Percentiles rank a stretch among this genome's conserved stretches.
Evolutionary conservation across 2,329 filamentous ascomycete genomes (phyloP).

Genomic region (Lasiodiplodia hormozganensis): DNA sequence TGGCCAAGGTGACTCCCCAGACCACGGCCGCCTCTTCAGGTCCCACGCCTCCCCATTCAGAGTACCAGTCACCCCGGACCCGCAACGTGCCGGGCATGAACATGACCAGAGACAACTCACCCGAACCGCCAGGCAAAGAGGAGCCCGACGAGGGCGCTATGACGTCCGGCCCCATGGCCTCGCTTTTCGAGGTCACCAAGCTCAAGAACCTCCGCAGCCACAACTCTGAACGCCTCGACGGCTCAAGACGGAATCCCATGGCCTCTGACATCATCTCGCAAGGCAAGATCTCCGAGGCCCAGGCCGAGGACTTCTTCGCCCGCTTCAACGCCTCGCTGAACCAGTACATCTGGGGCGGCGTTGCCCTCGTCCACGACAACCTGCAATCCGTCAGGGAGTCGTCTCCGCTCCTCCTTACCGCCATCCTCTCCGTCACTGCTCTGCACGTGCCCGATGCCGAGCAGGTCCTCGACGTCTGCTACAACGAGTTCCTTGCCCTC

Average conservation of each 20-base stretch:
- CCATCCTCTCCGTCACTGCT: slow-evolving; percentile 41
- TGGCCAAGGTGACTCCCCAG: slow-evolving; percentile 20
- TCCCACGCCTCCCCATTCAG: slow-evolving; percentile 38
- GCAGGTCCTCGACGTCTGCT: slow-evolving; percentile 41
- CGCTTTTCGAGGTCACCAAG: slow-evolving; percentile 43
- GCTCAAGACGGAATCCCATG: slow-evolving; percentile 33
- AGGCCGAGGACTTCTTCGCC: slow-evolving; percentile 42
- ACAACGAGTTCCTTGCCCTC: slow-evolving; percentile 42
- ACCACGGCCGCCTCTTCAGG: slow-evolving; percentile 22
- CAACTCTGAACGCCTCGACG: slow-evolving; percentile 36
- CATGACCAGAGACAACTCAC: slow-evolving; percentile 44
- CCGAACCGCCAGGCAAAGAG: slow-evolving; percentile 34
- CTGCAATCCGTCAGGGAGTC: slow-evolving; percentile 40
- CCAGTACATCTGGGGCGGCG: slow-evolving; percentile 43
- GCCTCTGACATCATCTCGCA: slow-evolving; percentile 44
- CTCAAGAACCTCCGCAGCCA: slow-evolving; percentile 43
- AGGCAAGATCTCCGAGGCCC: slow-evolving; percentile 37
- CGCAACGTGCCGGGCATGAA: slow-evolving; percentile 41
- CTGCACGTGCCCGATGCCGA: slow-evolving; percentile 40
- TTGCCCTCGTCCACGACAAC: slow-evolving; percentile 41
- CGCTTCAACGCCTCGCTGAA: slow-evolving; percentile 42
- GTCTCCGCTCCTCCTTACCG: slow-evolving; percentile 42
- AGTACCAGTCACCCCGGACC: slow-evolving; percentile 37
- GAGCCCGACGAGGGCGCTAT: slow-evolving; percentile 21
- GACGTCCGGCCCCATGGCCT: slow-evolving; percentile 42